Evolutionary conservation across 1,284 basidiomycete genomes (phyloP).

Genomic region (Cryptococcus floricola): DNA sequence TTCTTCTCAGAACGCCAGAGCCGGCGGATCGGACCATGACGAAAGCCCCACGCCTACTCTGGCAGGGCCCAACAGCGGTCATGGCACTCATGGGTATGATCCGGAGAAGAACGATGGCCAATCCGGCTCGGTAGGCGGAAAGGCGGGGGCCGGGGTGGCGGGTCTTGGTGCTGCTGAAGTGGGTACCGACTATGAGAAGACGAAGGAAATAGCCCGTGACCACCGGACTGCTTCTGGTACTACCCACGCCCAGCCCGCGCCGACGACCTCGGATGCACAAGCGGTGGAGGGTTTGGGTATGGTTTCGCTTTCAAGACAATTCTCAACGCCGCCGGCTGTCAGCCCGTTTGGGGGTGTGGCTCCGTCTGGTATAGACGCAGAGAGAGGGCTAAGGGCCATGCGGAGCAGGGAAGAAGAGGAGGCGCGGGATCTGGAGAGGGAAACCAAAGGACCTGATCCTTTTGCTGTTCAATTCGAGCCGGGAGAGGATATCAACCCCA

Average conservation of each 20-base stretch:
- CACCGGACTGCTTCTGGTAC: conserved; percentile 19
- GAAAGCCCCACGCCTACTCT: conserved; percentile 25
- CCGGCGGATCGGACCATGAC: not conserved
- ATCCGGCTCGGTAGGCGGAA: conserved; percentile 12
- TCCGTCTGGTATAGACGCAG: conserved; percentile 35
- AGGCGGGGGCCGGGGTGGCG: conserved; percentile 9
- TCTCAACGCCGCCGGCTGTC: conserved; percentile 31
- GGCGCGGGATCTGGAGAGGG: conserved; percentile 26
- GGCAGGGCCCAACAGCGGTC: not conserved
- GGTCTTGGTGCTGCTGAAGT: conserved; percentile 14
- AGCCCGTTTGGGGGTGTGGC: conserved; percentile 38
- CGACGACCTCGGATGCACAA: conserved; percentile 8
- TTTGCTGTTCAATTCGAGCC: conserved; percentile 45
- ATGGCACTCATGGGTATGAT: not conserved
- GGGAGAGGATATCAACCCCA: conserved; percentile 45
- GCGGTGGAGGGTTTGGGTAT: conserved; percentile 21
- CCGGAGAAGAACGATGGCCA: conserved; percentile 20
- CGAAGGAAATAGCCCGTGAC: not conserved
- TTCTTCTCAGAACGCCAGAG: no score
- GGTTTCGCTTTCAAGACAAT: conserved; percentile 24
- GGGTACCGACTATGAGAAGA: conserved; percentile 5
- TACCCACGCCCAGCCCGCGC: conserved; percentile 1
- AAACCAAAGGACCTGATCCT: conserved; percentile 37
- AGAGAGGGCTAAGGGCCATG: conserved; percentile 37
- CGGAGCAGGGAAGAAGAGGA: conserved; percentile 41